These are phyloP conservation scores for Juglanconis sp. DNA, from an alignment of 2,329 filamentous ascomycete genomes.

Conservation along the genomic window DNA sequence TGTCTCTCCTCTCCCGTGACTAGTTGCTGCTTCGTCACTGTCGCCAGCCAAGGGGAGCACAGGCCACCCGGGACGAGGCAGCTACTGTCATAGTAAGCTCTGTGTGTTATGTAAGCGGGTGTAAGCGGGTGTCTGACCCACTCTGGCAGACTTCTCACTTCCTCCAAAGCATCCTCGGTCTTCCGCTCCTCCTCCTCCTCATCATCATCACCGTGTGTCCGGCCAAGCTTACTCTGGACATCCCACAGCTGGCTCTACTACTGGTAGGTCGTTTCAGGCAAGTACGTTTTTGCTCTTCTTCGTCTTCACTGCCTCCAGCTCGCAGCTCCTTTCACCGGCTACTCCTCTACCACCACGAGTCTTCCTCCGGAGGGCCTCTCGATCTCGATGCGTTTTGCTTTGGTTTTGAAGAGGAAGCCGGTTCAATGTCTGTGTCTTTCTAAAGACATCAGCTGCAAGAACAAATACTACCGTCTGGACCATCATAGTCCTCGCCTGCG, in stretches of 20 bases:
- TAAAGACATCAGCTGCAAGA: conserved; percentile 26
- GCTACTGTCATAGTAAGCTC: no score
- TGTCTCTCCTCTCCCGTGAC: background rate
- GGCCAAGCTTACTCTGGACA: background rate
- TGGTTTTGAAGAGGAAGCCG: conserved; percentile 25
- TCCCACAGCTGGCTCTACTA: background rate
- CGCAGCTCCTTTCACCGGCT: conserved; percentile 18
- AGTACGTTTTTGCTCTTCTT: background rate
- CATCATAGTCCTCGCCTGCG: conserved; percentile 34
- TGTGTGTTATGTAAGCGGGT: background rate
- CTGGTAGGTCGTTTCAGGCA: background rate
- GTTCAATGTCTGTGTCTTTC: conserved; percentile 18
- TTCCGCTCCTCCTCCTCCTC: background rate
- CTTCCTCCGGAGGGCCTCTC: conserved; percentile 26
- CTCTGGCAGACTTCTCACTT: no score
- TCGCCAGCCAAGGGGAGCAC: background rate
- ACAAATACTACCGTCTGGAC: conserved; percentile 23
- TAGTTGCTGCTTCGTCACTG: conserved; percentile 1
- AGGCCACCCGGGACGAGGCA: background rate
- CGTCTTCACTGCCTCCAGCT: background rate
- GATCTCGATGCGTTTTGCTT: conserved; percentile 28
- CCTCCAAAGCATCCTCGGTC: no score
- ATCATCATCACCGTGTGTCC: no score
- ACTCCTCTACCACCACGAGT: conserved; percentile 22
- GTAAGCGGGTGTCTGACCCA: background rate